Evolutionary conservation across 768 basidiomycete species (phyloP).

Genomic region (Lepiota brunneoincarnata): DNA sequence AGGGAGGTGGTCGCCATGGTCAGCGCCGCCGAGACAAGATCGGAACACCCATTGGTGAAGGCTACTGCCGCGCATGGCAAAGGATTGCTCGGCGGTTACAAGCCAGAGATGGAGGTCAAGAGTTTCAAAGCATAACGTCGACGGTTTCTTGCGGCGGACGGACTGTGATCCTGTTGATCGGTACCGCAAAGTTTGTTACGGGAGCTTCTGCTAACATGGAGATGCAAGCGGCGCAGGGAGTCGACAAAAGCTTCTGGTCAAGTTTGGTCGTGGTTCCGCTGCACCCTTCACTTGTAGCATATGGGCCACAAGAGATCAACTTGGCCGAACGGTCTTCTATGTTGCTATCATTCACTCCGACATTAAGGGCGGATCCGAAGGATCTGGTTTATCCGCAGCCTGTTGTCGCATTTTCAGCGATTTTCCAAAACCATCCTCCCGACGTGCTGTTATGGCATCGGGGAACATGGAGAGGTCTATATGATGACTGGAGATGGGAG

Average conservation of each 20-base stretch:
- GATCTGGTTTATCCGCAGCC: constrained; percentile 45
- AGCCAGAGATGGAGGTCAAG: constrained; percentile 54
- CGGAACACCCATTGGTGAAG: constrained; percentile 95
- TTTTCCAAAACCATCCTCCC: constrained; percentile 80
- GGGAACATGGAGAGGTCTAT: constrained; percentile 87
- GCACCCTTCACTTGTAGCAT: constrained; percentile 56
- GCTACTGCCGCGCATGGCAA: constrained; percentile 85
- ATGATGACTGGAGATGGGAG: constrained; percentile 95
- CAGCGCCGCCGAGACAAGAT: constrained; percentile 82
- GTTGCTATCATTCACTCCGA: constrained; percentile 53
- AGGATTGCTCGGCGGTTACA: constrained; percentile 43
- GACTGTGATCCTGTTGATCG: constrained; percentile 65
- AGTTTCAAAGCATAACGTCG: constrained; percentile 84
- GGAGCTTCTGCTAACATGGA: constrained; percentile 47
- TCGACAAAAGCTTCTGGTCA: constrained; percentile 16
- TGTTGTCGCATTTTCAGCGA: constrained; percentile 88
- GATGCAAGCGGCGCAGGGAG: constrained; percentile 48
- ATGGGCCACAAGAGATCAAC: constrained; percentile 69
- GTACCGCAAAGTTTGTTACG: constrained; percentile 70
- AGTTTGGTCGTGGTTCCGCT: constrained; percentile 25
- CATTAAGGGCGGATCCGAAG: constrained; percentile 10
- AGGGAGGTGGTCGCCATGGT: constrained; percentile 75
- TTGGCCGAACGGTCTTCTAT: constrained; percentile 85
- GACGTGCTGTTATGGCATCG: constrained; percentile 76
- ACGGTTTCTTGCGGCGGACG: constrained; percentile 50